Evolutionary conservation across 208 protist genomes (phyloP), one percentile per base, ranked within the genome.

Genomic region (Trypanosoma scelopori): DNA sequence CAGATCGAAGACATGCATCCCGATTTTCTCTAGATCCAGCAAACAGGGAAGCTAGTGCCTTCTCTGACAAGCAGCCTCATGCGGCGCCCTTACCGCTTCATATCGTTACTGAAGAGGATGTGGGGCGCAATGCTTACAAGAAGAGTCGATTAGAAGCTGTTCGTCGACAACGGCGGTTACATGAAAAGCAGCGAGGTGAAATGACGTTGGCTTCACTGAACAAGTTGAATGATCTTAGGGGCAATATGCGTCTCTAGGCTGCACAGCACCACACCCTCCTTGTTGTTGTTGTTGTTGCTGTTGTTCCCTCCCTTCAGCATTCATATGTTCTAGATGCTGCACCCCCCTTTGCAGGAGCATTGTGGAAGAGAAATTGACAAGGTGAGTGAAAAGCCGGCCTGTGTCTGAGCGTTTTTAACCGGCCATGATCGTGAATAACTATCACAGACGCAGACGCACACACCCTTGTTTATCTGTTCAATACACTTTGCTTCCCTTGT

Each of bases 91-190:
- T 48, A 15, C 22, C 22, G 7, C 37, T 55, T 23, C 1, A 11
- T 51, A 18, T 37, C 22, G 2, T 43, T 57, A 22, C 43, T 30
- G 35, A 63, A 28, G 52, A 69, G 7, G 58, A 53, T 53, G 51
- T 3, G 3, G 43, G 5, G 0, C 47, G 51, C 37, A 32, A 16
- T 30, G 51, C 32, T 28, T 45, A 39, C 7, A 73, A 73, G 51
- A 73, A 73, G 51, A 73, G 58, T 60, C 57, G 67, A 20, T 55
- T 73, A 42, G 67, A 73, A 42, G 52, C 20, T 13, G 59, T 50
- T 61, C 67, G 67, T 7, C 49, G 55, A 52, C 67, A 61, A 48
- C 28, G 52, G 23, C 57, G 67, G 11, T 6, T 37, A 48, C 5
- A 61, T 27, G 67, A 65, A 48, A 20, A 55, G 35, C 4, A 35